Evolutionary conservation across 352 stramenopile species (phyloP).

Genomic region (Phytophthora palmivora): DNA sequence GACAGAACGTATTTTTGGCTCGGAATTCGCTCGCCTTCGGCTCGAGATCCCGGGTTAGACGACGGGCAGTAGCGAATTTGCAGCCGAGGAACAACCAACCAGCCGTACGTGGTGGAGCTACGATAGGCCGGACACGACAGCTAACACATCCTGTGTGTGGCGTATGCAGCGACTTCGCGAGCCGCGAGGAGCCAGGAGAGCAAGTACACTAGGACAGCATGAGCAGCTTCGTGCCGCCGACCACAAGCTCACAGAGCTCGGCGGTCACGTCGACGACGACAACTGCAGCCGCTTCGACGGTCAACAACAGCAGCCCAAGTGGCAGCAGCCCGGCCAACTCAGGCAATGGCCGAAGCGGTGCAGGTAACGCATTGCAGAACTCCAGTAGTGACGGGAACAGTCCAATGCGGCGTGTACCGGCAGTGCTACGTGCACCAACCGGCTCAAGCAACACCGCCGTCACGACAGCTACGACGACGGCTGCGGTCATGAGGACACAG

Average conservation of each 20-base stretch:
- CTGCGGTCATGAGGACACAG: constrained; percentile 9
- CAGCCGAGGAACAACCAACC: constrained; percentile 41
- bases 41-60: not conserved
- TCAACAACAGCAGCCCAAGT: constrained; percentile 9
- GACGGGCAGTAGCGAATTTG: constrained; percentile 37
- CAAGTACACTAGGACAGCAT: too few relatives aligned
- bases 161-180: constrained; percentile 26
- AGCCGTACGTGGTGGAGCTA: constrained; percentile 23
- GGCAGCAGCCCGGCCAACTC: constrained; percentile 12
- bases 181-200: constrained; percentile 6
- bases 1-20: not conserved
- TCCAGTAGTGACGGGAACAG: constrained; percentile 34
- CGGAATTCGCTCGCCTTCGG: constrained; percentile 32
- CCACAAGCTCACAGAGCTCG: constrained; percentile 2
- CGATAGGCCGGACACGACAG: not conserved
- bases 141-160: constrained; percentile 11
- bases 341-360: not conserved
- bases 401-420: constrained; percentile 47
- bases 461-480: not conserved
- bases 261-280: constrained; percentile 6
- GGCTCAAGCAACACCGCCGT: not conserved
- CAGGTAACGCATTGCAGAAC: constrained; percentile 16
- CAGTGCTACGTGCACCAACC: constrained; percentile 39
- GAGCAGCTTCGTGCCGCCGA: not conserved
- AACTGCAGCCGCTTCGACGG: not conserved